phyloP scores from a whole-genome alignment of 371 early-diverging fungal species.

The Apophysomyces variabilis region DNA sequence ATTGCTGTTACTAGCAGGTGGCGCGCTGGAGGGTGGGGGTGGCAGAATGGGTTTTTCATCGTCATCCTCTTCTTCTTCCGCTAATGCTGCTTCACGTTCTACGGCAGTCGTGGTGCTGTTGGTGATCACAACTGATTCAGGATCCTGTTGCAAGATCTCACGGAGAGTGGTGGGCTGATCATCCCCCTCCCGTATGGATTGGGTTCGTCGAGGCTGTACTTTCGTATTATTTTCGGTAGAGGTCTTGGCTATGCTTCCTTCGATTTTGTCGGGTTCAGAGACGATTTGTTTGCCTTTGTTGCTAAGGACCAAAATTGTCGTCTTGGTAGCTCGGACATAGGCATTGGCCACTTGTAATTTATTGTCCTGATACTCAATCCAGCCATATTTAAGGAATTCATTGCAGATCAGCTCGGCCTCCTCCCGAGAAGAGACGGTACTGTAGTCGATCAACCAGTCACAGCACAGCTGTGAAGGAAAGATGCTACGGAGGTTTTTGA shows the following conservation, averaged over 20 bases:
- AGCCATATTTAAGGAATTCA: slow-evolving; percentile 58
- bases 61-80: background rate
- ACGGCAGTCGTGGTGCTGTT: slow-evolving; percentile 10
- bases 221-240: background rate
- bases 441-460: slow-evolving; percentile 67
- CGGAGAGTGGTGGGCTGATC: slow-evolving; percentile 27
- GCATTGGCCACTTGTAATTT: slow-evolving; percentile 9
- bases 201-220: slow-evolving; percentile 1
- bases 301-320: slow-evolving; percentile 21
- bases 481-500: slow-evolving; percentile 34
- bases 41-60: background rate
- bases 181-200: slow-evolving; percentile 13
- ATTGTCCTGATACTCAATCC: slow-evolving; percentile 52
- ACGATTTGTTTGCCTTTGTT: slow-evolving; percentile 32
- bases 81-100: background rate
- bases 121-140: slow-evolving; percentile 13
- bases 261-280: slow-evolving; percentile 10
- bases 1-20: background rate
- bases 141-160: slow-evolving; percentile 31
- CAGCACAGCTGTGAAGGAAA: slow-evolving; percentile 49
- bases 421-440: slow-evolving; percentile 60
- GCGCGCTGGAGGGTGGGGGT: background rate
- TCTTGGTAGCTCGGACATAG: slow-evolving; percentile 20
- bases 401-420: slow-evolving; percentile 62
- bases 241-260: background rate